These are phyloP conservation scores for Colletotrichum karsti DNA, from an alignment of 2,329 filamentous ascomycete genomes.

Conservation along the genomic window DNA sequence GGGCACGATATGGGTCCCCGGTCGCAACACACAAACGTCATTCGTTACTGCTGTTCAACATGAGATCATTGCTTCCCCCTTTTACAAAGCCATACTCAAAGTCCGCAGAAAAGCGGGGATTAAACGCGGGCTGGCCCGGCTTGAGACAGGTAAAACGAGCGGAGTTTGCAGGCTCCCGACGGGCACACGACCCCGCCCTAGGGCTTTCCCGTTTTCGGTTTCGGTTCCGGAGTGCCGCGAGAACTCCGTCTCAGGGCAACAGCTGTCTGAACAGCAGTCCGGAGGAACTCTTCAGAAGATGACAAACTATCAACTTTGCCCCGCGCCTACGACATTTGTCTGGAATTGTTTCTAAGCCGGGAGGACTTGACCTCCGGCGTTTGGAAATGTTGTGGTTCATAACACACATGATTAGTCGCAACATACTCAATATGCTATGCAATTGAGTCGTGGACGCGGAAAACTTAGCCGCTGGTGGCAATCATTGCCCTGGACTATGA, in stretches of 20 bases:
- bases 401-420: no score
- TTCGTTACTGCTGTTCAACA: background rate
- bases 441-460: no score
- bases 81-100: background rate
- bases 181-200: background rate
- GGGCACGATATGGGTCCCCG: background rate
- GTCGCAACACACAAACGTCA: background rate
- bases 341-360: no score
- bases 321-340: no score
- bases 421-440: no score
- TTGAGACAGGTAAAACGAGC: background rate
- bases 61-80: background rate
- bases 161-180: background rate
- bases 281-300: background rate
- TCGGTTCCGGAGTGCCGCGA: background rate
- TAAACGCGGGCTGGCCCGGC: background rate
- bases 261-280: background rate
- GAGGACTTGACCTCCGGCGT: no score
- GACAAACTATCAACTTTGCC: background rate
- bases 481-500: no score
- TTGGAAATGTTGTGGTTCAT: no score
- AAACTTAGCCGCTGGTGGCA: no score
- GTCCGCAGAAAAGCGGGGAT: slow-evolving; percentile 10
- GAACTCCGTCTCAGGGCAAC: background rate
- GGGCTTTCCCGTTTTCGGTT: background rate